These are phyloP conservation scores for Blastobotrys capitulatus DNA, from an alignment of 1,139 yeast species.

Conservation along the genomic window DNA sequence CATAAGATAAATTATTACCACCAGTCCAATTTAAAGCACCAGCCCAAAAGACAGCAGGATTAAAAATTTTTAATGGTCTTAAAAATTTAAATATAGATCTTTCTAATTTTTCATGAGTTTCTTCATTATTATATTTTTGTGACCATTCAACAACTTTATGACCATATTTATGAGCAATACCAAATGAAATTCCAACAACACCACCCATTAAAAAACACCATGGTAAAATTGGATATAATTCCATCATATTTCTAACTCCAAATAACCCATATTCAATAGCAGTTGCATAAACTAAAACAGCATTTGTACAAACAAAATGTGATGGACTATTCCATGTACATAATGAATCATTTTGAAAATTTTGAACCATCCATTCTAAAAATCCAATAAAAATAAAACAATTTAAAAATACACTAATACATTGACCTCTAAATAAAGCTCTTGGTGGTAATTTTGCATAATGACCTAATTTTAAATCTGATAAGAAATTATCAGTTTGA, in stretches of 20 bases:
- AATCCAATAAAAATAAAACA: slow-evolving; percentile 48
- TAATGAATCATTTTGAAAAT: slow-evolving; percentile 37
- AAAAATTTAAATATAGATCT: not conserved
- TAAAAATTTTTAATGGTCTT: not conserved
- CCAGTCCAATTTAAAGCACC: slow-evolving; percentile 8
- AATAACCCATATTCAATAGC: slow-evolving; percentile 58
- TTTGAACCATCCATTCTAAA: slow-evolving; percentile 46
- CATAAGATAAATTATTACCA: slow-evolving; percentile 4
- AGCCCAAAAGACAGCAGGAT: slow-evolving; percentile 7
- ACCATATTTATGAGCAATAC: slow-evolving; percentile 1
- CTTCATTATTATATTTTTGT: not conserved
- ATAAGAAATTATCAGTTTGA: slow-evolving; percentile 40
- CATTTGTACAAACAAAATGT: slow-evolving; percentile 35
- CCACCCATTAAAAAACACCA: slow-evolving; percentile 42
- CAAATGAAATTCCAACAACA: slow-evolving; percentile 2
- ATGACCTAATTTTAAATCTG: slow-evolving; percentile 56
- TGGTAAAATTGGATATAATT: slow-evolving; percentile 42
- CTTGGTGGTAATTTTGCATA: slow-evolving; percentile 57
- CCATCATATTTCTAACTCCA: slow-evolving; percentile 55
- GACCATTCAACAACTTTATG: not conserved
- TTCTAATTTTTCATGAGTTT: not conserved
- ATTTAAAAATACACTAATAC: slow-evolving; percentile 37
- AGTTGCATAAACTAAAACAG: slow-evolving; percentile 45
- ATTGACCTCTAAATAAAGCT: slow-evolving; percentile 53
- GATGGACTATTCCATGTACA: slow-evolving; percentile 41